A percentile compares a stretch with the other conserved stretches of the same genome.
phyloP scores from a whole-genome alignment of 2,329 filamentous ascomycete species.

The Colletotrichum cordylinicola region DNA sequence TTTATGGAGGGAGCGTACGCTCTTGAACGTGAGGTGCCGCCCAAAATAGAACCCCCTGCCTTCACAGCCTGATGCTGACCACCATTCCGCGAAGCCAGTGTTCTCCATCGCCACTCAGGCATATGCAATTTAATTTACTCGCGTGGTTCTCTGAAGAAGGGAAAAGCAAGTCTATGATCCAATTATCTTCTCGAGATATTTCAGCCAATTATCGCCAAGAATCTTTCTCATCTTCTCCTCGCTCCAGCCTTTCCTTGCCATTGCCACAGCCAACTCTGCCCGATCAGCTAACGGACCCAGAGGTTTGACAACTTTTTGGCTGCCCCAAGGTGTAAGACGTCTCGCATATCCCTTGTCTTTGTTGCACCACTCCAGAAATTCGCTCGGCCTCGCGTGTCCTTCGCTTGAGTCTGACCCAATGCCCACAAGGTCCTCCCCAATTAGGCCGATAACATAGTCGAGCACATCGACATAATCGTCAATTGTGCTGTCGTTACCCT shows the following conservation, averaged over 20 bases:
- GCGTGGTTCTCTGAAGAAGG: too few relatives aligned
- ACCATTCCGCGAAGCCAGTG: background rate
- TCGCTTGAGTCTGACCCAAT: constrained; percentile 44
- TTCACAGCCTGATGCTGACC: background rate
- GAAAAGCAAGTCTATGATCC: background rate
- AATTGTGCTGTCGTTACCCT: constrained; percentile 45
- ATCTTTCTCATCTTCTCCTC: constrained; percentile 43
- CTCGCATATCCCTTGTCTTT: constrained; percentile 45
- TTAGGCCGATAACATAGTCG: constrained; percentile 40
- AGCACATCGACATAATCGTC: constrained; percentile 45
- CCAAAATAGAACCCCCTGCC: background rate
- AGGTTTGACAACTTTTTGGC: constrained; percentile 44
- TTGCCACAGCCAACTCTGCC: constrained; percentile 31
- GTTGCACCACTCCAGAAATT: constrained; percentile 46
- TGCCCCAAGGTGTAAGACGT: constrained; percentile 42
- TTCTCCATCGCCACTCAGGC: background rate
- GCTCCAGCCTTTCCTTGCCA: constrained; percentile 42
- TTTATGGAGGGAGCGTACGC: too few relatives aligned
- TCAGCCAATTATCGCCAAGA: constrained; percentile 42
- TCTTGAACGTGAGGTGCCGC: too few relatives aligned
- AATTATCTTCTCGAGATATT: constrained; percentile 39
- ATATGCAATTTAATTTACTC: background rate
- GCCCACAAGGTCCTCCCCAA: constrained; percentile 41
- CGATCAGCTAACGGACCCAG: constrained; percentile 40
- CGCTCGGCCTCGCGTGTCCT: constrained; percentile 41